Percentiles rank a stretch among this genome's conserved stretches.
Conservation (phyloP, 1,139 yeast genomes). For the Debaryomycetaceae sp. region DNA sequence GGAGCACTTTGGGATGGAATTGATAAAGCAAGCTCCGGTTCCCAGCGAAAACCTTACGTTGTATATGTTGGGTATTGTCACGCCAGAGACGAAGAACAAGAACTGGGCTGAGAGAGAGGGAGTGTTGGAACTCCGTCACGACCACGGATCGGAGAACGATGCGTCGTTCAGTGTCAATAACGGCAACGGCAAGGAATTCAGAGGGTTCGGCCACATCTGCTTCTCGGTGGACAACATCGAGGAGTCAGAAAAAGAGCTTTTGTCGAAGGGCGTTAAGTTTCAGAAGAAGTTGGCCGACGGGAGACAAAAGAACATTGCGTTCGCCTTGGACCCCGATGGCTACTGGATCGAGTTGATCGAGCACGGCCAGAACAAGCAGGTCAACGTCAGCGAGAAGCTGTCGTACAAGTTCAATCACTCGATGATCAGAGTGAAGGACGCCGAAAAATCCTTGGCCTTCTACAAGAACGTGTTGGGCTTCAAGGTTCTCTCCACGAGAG, state of each 20-base stretch:
- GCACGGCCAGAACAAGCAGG: constrained; percentile 45
- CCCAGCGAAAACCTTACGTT: constrained; percentile 59
- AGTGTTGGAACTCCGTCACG: constrained; percentile 78
- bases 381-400: constrained; percentile 32
- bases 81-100: constrained; percentile 34
- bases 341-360: constrained; percentile 93
- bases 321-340: constrained; percentile 91
- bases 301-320: constrained; percentile 88
- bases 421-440: constrained; percentile 91
- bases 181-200: constrained; percentile 79
- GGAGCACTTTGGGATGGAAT: constrained; percentile 70
- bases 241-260: constrained; percentile 54
- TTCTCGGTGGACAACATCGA: constrained; percentile 78
- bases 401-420: constrained; percentile 78
- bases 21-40: constrained; percentile 50
- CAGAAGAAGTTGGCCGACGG: constrained; percentile 86
- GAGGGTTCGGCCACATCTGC: constrained; percentile 95
- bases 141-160: constrained; percentile 70
- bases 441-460: constrained; percentile 67
- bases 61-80: constrained; percentile 64
- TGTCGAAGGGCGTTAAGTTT: constrained; percentile 63
- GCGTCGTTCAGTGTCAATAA: constrained; percentile 58
- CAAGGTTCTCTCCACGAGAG: constrained; percentile 57
- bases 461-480: constrained; percentile 79
- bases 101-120: constrained; percentile 69